Base-by-base conservation (phyloP, 1,284 basidiomycete genomes). In the Inonotus obliquus region DNA sequence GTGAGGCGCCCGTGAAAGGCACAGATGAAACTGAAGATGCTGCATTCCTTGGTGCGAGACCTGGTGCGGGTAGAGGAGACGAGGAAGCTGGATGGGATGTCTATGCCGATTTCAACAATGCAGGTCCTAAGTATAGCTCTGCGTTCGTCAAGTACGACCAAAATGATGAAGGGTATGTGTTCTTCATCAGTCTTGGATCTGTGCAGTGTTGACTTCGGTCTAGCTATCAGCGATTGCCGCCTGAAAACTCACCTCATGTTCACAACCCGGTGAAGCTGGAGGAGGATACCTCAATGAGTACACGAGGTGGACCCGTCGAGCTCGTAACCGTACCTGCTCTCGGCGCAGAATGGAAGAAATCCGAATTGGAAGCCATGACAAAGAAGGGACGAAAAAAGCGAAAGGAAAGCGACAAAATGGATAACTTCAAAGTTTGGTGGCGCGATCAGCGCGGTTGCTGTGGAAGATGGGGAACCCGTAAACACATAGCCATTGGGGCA, bases 21-120 rank as follows among this genome's bases (percentile, higher is more conserved):
- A 85, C 82, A n/a, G 73, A 77, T 55, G 87, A 89, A 64, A 88
- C 90, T 69, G 77, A 79, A 63, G 73, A 74, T 44, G 74, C 71
- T 23, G 70, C 69, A n/a, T 57, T 65, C n/a, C 70, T 67, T 39
- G 63, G 63, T 35, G 57, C 47, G 14, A 45, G 39, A 25, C 38
- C 55, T 19, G 63, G 55, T 49, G 37, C 41, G n/a, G 57, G 54
- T 11, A 29, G 35, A 35, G 38, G 37, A 13, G 57, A 61, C 23
- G 63, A 63, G 35, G 69, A 70, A 62, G 82, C 77, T 32, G 77
- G 79, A 6, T 94, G 91, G 82, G 90, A 96, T 70, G 86, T 96
- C 39, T 92, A 87, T 70, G 91, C 92, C 9, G 93, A 96, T 75
- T 96, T 96, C 73, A 94, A 96, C 76, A 95, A 94, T 67, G 72